These are phyloP conservation scores for Dictyostelium discoideum DNA, from an alignment of 78 protist species.

Conservation along the genomic window DNA sequence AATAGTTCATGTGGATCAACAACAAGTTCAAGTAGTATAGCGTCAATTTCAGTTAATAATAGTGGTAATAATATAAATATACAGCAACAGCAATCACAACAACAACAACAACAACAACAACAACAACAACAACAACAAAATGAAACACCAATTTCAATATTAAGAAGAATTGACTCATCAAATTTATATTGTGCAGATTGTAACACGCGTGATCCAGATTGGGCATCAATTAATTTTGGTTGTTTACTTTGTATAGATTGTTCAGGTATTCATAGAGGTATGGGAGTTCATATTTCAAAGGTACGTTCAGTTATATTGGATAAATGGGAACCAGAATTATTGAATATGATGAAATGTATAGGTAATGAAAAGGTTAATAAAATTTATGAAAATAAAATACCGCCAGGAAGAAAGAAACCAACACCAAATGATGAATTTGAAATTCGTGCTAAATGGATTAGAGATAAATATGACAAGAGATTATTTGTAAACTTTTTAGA, in stretches of 20 bases:
- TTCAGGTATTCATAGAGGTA: conserved; percentile 88
- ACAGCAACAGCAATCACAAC: not conserved
- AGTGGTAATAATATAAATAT: not conserved
- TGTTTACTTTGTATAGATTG: conserved; percentile 88
- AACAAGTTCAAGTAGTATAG: conserved; percentile 4
- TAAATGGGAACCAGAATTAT: conserved; percentile 78
- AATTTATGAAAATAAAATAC: conserved; percentile 68
- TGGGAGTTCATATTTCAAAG: conserved; percentile 91
- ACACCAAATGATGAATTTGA: conserved; percentile 51
- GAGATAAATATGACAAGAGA: conserved; percentile 67
- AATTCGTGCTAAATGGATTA: conserved; percentile 45
- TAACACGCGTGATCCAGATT: conserved; percentile 82
- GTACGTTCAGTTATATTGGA: conserved; percentile 82
- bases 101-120: not conserved
- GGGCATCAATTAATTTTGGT: conserved; percentile 90
- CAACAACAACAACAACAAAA: not conserved
- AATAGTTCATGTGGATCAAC: conserved; percentile 17
- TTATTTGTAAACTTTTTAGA: conserved; percentile 48
- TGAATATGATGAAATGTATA: conserved; percentile 66
- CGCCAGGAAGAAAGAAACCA: conserved; percentile 59
- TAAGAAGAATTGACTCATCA: conserved; percentile 21
- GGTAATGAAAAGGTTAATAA: conserved; percentile 86
- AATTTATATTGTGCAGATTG: conserved; percentile 79
- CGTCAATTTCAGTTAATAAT: not conserved
- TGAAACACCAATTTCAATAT: conserved; percentile 6